Conservation (phyloP, 2,329 filamentous ascomycete species). For the Graphium sp. region DNA sequence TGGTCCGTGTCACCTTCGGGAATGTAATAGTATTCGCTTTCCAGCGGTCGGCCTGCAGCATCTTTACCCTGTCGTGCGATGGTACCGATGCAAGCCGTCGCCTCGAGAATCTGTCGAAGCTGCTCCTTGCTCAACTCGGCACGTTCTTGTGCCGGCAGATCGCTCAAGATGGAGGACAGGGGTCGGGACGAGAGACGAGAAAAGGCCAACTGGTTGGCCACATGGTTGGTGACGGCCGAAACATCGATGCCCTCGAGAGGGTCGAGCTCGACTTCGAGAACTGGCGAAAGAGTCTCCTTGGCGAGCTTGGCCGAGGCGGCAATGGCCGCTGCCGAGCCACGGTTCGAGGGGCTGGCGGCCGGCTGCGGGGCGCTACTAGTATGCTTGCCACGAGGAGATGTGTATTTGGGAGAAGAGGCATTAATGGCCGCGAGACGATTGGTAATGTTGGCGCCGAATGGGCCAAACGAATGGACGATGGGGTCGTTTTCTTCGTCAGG, state of each 20-base stretch:
- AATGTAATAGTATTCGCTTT: conserved; percentile 95
- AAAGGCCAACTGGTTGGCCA: conserved; percentile 89
- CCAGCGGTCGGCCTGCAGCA: conserved; percentile 78
- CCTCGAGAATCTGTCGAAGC: conserved; percentile 56
- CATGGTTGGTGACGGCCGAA: conserved; percentile 55
- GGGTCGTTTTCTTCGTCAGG: conserved; percentile 91
- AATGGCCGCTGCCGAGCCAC: conserved; percentile 7
- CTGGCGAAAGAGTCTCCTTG: conserved; percentile 2
- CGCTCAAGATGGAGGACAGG: conserved; percentile 72
- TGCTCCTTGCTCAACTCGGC: conserved; percentile 41
- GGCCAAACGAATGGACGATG: conserved; percentile 80
- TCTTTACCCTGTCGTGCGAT: conserved; percentile 88
- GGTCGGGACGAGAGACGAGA: conserved; percentile 85
- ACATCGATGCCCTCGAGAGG: conserved; percentile 12
- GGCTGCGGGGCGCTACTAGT: conserved; percentile 4
- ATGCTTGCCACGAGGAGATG: conserved; percentile 10
- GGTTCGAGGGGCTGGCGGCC: conserved; percentile 9
- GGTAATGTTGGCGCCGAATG: conserved; percentile 75
- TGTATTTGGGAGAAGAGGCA: conserved; percentile 43
- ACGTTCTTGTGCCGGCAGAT: conserved; percentile 56
- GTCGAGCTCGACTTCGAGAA: conserved; percentile 3
- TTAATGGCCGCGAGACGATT: conserved; percentile 65
- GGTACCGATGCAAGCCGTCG: conserved; percentile 66
- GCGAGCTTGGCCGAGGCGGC: conserved; percentile 8
- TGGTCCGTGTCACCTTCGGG: conserved; percentile 73